phyloP scores from a whole-genome alignment of 768 basidiomycete genomes.

The Boletellus ananas region DNA sequence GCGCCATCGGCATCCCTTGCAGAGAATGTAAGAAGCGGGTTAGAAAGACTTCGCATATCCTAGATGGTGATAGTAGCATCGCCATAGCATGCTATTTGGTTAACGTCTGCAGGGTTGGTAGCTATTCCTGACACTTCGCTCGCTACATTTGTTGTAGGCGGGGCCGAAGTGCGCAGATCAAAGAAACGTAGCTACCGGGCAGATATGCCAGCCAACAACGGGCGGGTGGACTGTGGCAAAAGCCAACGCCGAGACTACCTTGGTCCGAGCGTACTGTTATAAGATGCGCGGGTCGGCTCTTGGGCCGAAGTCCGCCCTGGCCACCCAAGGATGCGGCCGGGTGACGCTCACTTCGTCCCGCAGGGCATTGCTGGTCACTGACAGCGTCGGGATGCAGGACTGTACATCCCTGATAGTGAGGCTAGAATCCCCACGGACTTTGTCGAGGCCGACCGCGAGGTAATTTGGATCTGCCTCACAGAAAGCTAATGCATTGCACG shows the following conservation, averaged over 20 bases:
- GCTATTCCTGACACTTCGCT: slow-evolving; percentile 71
- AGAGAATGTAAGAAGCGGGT: slow-evolving; percentile 67
- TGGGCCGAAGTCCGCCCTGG: slow-evolving; percentile 33
- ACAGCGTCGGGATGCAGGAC: slow-evolving; percentile 34
- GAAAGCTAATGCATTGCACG: slow-evolving; percentile 73
- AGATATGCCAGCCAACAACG: slow-evolving; percentile 73
- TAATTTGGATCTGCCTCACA: slow-evolving; percentile 64
- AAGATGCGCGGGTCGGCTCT: slow-evolving; percentile 50
- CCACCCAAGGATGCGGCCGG: slow-evolving; percentile 33
- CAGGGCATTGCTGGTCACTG: slow-evolving; percentile 19
- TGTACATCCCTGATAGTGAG: slow-evolving; percentile 73
- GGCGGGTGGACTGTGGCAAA: slow-evolving; percentile 64
- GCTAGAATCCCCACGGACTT: slow-evolving; percentile 69
- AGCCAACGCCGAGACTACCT: slow-evolving; percentile 66
- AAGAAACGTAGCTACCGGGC: slow-evolving; percentile 73
- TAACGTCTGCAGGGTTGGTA: slow-evolving; percentile 64
- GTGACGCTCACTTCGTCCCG: slow-evolving; percentile 18
- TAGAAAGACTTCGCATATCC: slow-evolving; percentile 64
- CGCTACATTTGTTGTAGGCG: slow-evolving; percentile 44
- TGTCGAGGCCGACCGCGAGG: slow-evolving; percentile 77
- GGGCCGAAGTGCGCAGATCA: slow-evolving; percentile 56
- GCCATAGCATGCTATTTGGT: slow-evolving; percentile 68
- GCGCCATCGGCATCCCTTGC: slow-evolving; percentile 75
- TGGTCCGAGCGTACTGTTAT: slow-evolving; percentile 67
- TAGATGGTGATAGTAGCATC: slow-evolving; percentile 73